Base-by-base conservation (phyloP, 2,329 filamentous ascomycete species). In the Salinomyces thailandicus region DNA sequence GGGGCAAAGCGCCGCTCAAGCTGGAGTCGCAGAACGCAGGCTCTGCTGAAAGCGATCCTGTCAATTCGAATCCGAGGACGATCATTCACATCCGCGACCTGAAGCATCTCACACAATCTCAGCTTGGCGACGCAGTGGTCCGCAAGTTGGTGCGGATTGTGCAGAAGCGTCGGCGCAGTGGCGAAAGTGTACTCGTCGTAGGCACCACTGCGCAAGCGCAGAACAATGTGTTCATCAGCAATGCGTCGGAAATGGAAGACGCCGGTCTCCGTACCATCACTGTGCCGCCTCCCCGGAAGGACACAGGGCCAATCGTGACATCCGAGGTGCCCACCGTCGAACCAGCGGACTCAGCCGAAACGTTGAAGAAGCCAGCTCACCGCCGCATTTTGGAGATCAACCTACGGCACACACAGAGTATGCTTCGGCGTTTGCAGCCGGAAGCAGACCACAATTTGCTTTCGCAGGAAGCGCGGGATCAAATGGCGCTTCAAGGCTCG, bases 21-120 rank as follows among this genome's bases (percentile, higher is more conserved):
- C 27, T 30, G 11, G 27, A 30, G 14, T n/a, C 11, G 11, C 27
- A 30, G 4, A 30, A 16, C 8, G 11, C 27, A 8, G 27, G 14
- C 27, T 13, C 11, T 15, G 2, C 14, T 15, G 11, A n/a, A 8
- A 13, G 11, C 27, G 14, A 8, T 8, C 14, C 27, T n/a, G 9
- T 26, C 9, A 26, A 26, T n/a, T 8, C 9, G 9, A 26, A 8
- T 26, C 27, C 11, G 11, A 54, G 68, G 33, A 69, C 68, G 16
- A 69, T 86, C 5, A 78, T 96, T 4, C 39, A 68, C 93, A 26
- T 85, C 85, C 49, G 64, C 54, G 85, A 96, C 55, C 82, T 85
- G 51, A 77, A 82, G 36, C 84, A 93, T 45, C 68, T 98, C 6
- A 75, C 72, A 49, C 72, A 73, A 52, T 79, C 81, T 1, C 58